These are phyloP conservation scores for Trichoderma gamsii DNA, from an alignment of 495 filamentous ascomycete species.

Conservation along the genomic window DNA sequence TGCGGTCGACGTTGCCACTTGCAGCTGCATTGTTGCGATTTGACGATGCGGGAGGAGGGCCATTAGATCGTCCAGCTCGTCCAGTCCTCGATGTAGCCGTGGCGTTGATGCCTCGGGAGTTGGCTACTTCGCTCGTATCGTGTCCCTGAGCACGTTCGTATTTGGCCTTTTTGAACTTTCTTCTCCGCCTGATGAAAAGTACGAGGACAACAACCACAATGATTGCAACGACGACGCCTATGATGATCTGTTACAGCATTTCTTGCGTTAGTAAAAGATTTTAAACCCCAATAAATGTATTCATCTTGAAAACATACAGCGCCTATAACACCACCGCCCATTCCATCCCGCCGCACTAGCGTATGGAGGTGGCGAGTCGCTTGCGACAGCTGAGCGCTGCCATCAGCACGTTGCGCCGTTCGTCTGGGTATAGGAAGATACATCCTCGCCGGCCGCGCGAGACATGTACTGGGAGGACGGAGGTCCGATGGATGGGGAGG, in stretches of 20 bases:
- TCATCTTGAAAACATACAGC: not conserved
- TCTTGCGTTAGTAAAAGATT: not conserved
- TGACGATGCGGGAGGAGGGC: not conserved
- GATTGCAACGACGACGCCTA: not conserved
- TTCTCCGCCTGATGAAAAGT: not conserved
- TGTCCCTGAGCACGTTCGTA: slow-evolving; percentile 5
- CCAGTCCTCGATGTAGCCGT: not conserved
- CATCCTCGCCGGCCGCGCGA: slow-evolving; percentile 10
- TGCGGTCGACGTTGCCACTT: slow-evolving; percentile 59
- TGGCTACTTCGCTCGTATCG: not conserved
- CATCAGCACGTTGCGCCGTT: slow-evolving; percentile 5
- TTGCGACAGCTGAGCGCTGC: slow-evolving; percentile 4
- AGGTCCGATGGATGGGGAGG: not conserved
- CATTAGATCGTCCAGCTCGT: not conserved
- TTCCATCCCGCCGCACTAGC: not conserved
- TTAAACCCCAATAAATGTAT: not conserved
- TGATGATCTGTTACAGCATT: not conserved
- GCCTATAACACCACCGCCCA: not conserved
- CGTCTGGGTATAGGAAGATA: not conserved
- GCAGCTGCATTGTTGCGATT: slow-evolving; percentile 13
- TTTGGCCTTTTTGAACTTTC: not conserved
- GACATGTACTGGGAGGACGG: not conserved
- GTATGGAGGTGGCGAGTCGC: slow-evolving; percentile 3
- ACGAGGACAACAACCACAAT: not conserved
- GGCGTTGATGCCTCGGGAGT: not conserved